Evolutionary conservation across 352 stramenopile genomes (phyloP).

Genomic region (Pythium folliculosum): DNA sequence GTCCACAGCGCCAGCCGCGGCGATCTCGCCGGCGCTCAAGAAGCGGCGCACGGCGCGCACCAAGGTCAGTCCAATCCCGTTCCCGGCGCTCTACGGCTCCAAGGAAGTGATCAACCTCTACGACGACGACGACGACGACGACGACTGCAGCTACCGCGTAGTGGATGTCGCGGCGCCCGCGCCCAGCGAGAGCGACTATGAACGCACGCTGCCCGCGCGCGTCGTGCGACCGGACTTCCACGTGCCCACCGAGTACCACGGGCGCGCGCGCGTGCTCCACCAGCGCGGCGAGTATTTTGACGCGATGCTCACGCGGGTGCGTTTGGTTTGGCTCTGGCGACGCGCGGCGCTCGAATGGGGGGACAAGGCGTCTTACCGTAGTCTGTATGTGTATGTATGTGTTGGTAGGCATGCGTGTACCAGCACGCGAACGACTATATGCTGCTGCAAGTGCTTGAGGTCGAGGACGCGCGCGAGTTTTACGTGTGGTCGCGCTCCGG

Average conservation of each 20-base stretch:
- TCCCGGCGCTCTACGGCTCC: constrained; percentile 10
- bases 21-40: constrained; percentile 22
- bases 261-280: constrained; percentile 39
- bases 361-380: background rate
- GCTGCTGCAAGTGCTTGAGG: constrained; percentile 51
- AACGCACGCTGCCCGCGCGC: background rate
- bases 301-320: constrained; percentile 64
- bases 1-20: background rate
- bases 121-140: constrained; percentile 22
- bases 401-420: constrained; percentile 49
- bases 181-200: background rate
- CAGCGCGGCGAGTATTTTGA: constrained; percentile 50
- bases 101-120: constrained; percentile 20
- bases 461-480: constrained; percentile 41
- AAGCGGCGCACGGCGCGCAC: constrained; percentile 13
- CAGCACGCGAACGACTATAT: constrained; percentile 72
- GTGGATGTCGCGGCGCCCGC: background rate
- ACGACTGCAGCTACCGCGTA: constrained; percentile 8
- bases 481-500: constrained; percentile 58
- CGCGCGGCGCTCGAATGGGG: background rate
- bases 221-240: constrained; percentile 45
- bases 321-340: constrained; percentile 1
- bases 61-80: constrained; percentile 8
- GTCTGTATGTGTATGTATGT: background rate
- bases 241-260: constrained; percentile 44